phyloP scores from a whole-genome alignment of 176 grass and related monocot species.

The Raddia distichophylla region DNA sequence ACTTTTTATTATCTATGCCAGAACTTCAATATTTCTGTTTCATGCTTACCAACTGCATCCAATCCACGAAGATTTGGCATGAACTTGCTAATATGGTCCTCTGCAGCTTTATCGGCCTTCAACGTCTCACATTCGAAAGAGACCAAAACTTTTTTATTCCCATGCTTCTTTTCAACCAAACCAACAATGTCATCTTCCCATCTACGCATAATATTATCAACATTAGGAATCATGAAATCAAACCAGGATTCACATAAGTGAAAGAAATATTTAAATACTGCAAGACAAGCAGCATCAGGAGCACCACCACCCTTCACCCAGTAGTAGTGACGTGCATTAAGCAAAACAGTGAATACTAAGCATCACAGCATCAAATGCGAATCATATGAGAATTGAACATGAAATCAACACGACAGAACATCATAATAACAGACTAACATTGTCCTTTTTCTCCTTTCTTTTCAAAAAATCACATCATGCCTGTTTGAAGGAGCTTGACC shows the following conservation, averaged over 20 bases:
- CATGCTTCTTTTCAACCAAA: conserved; percentile 75
- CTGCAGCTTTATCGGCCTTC: conserved; percentile 82
- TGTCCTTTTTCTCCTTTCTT: not conserved
- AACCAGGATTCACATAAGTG: not conserved
- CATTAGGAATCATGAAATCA: conserved; percentile 1
- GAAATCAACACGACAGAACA: not conserved
- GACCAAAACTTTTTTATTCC: conserved; percentile 54
- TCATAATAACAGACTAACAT: not conserved
- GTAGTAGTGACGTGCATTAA: not conserved
- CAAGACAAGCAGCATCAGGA: not conserved
- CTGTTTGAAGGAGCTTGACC: not conserved
- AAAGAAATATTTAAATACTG: not conserved
- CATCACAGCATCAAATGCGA: not conserved
- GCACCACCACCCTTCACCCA: not conserved
- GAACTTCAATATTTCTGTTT: not conserved
- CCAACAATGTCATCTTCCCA: conserved; percentile 85
- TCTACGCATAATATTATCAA: conserved; percentile 36
- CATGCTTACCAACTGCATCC: conserved; percentile 82
- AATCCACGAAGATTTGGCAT: conserved; percentile 80
- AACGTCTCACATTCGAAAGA: conserved; percentile 83
- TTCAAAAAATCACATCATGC: not conserved
- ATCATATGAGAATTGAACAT: conserved; percentile 9
- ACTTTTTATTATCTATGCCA: not conserved
- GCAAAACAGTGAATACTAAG: not conserved
- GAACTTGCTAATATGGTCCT: conserved; percentile 76